Base-by-base conservation (phyloP, 169 alveolate species). In the Plasmodium ovale region DNA sequence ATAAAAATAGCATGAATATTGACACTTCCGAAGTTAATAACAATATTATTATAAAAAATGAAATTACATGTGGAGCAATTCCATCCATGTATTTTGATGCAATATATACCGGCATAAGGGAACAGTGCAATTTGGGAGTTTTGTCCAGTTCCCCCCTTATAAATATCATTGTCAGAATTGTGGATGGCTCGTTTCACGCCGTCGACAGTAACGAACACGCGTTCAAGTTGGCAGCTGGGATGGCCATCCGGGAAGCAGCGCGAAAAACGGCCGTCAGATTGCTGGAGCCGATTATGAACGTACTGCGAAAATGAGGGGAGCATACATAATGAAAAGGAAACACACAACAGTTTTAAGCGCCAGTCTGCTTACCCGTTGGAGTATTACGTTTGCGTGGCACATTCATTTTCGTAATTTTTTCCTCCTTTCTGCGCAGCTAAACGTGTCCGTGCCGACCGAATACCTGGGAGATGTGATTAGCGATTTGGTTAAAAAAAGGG, bases 271-370 rank as follows among this genome's bases (percentile, higher is more conserved):
- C 93, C 27, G 94, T 95, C 39, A 77, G 85, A 31, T 94, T 97
- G 39, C 84, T 97, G 65, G 98, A 96, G 92, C 99, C 98, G 51
- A 93, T 94, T 67, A 95, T 97, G 99, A 95, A 92, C 79, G 97
- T 95, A 82, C 5, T 62, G 35, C 21, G 35, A 68, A 19, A 49
- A 10, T 7, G 19, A 72, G 7, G 21, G 31, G 35, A 21, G 10
- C 5, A 12, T 9, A 10, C 9, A 59, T 59, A 47, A 35, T 25
- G 27, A 47, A 21, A 2, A 23, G 31, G 51, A 53, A 12, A 42
- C n/a, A n/a, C n/a, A n/a, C n/a, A n/a, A n/a, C n/a, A n/a, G n/a
- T n/a, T n/a, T n/a, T n/a, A 53, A 4, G 37, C 6, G 35, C 53
- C 2, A 27, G 27, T 71, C 35, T 21, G 51, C 12, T 12, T 31